Evolutionary conservation across 345 rosid species (phyloP).

Genomic region (Salix caprea): DNA sequence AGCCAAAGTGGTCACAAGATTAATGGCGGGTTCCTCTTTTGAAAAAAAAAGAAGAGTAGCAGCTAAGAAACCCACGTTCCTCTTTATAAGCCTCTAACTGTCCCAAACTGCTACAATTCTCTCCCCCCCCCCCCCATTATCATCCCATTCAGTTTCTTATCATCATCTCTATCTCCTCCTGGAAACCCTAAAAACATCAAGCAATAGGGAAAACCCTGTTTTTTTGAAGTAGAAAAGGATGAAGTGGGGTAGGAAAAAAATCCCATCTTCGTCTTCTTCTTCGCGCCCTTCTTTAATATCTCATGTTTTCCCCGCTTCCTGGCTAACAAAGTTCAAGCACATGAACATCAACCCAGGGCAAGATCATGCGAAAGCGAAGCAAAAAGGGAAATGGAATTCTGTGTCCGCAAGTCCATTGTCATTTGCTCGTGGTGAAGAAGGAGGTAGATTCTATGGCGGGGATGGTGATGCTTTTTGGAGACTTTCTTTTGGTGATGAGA

Average conservation of each 20-base stretch:
- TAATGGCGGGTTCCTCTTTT: slow-evolving; percentile 53
- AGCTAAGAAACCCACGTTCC: slow-evolving; percentile 45
- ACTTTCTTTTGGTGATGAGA: slow-evolving; percentile 45
- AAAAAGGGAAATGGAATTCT: slow-evolving; percentile 29
- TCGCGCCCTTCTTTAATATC: slow-evolving; percentile 45
- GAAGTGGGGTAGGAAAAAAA: slow-evolving; percentile 65
- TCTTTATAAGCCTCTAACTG: slow-evolving; percentile 45
- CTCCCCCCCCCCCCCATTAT: slow-evolving; percentile 10
- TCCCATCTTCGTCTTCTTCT: slow-evolving; percentile 23
- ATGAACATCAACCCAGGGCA: slow-evolving; percentile 32
- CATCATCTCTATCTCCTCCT: not conserved
- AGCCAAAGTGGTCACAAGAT: slow-evolving; percentile 50
- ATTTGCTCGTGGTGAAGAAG: slow-evolving; percentile 3
- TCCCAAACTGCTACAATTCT: slow-evolving; percentile 38
- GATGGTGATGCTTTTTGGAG: slow-evolving; percentile 57
- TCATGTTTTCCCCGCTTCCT: slow-evolving; percentile 44
- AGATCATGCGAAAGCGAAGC: slow-evolving; percentile 21
- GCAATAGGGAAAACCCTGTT: not conserved
- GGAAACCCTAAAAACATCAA: not conserved
- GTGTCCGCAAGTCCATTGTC: slow-evolving; percentile 22
- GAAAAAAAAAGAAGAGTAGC: slow-evolving; percentile 21
- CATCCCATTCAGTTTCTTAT: slow-evolving; percentile 22
- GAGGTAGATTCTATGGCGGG: slow-evolving; percentile 38
- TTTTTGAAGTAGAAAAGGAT: slow-evolving; percentile 23
- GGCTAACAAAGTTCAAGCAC: slow-evolving; percentile 63